Percentiles rank a stretch among this genome's conserved stretches.
phyloP scores from a whole-genome alignment of 495 filamentous ascomycete genomes.

The Niebla homalea region DNA sequence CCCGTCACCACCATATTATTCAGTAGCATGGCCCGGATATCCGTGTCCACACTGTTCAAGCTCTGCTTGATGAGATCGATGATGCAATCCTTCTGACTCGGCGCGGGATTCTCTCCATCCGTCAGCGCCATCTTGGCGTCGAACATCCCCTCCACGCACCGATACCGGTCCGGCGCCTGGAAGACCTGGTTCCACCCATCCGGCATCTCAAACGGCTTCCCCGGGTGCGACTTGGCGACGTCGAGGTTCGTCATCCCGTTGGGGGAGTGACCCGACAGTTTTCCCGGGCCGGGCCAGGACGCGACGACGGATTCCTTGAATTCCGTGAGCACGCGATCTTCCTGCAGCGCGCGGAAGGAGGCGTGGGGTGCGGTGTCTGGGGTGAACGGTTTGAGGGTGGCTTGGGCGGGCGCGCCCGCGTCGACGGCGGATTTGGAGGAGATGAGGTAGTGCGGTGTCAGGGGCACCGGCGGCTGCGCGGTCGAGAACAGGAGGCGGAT shows the following conservation, averaged over 20 bases:
- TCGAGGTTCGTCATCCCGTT: constrained; percentile 55
- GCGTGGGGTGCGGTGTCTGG: constrained; percentile 46
- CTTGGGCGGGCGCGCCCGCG: constrained; percentile 66
- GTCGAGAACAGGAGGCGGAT: constrained; percentile 66
- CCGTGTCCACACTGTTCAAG: constrained; percentile 69
- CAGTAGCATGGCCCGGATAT: constrained; percentile 69
- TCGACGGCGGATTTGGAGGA: constrained; percentile 78
- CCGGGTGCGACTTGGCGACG: constrained; percentile 45
- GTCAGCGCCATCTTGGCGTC: constrained; percentile 57
- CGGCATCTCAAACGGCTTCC: constrained; percentile 88
- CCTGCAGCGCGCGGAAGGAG: constrained; percentile 67
- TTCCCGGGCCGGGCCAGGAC: constrained; percentile 74
- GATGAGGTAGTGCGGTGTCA: constrained; percentile 79
- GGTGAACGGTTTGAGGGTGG: constrained; percentile 51
- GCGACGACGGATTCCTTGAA: constrained; percentile 97
- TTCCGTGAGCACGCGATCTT: constrained; percentile 84
- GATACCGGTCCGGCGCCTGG: constrained; percentile 61
- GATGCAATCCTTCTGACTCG: constrained; percentile 59
- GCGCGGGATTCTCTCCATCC: constrained; percentile 32
- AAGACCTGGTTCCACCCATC: constrained; percentile 93
- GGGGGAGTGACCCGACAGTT: constrained; percentile 43
- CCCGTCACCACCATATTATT: constrained; percentile 90
- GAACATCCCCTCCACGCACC: constrained; percentile 75
- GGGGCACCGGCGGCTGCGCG: constrained; percentile 61
- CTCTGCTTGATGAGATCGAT: constrained; percentile 66